phyloP scores from a whole-genome alignment of 1,284 basidiomycete species.

The Vanrija humicola region DNA sequence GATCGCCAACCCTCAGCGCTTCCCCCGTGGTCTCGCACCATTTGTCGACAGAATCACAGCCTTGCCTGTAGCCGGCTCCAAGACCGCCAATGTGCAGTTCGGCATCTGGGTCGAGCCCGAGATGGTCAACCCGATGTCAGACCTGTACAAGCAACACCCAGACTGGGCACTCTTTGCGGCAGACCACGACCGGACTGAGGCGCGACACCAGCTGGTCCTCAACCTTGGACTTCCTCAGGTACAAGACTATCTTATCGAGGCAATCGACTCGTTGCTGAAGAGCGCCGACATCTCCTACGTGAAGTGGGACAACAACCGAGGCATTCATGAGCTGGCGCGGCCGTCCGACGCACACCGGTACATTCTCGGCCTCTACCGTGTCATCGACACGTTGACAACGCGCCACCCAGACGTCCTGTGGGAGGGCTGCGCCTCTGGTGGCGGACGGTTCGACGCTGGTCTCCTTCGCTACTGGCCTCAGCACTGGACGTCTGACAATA shows the following conservation, averaged over 20 bases:
- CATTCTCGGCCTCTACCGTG: slow-evolving; percentile 35
- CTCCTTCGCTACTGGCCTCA: slow-evolving; percentile 33
- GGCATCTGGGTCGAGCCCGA: slow-evolving; percentile 42
- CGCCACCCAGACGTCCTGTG: slow-evolving; percentile 31
- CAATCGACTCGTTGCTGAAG: slow-evolving; percentile 17
- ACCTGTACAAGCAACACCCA: slow-evolving; percentile 32
- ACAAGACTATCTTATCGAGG: slow-evolving; percentile 33
- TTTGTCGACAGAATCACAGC: slow-evolving; percentile 21
- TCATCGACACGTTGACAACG: slow-evolving; percentile 24
- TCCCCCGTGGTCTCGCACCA: slow-evolving; percentile 22
- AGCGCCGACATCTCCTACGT: slow-evolving; percentile 28
- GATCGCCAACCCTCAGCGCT: slow-evolving; percentile 25
- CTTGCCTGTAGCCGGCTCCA: background rate
- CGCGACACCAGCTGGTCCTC: slow-evolving; percentile 33
- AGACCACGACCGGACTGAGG: slow-evolving; percentile 18
- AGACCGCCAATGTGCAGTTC: slow-evolving; percentile 18
- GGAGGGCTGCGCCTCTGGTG: slow-evolving; percentile 38
- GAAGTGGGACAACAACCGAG: slow-evolving; percentile 41
- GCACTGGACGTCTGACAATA: slow-evolving; percentile 36
- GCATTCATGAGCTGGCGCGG: slow-evolving; percentile 32
- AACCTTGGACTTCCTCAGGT: slow-evolving; percentile 24
- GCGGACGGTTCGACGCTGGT: slow-evolving; percentile 35
- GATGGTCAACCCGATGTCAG: slow-evolving; percentile 35
- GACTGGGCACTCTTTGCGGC: slow-evolving; percentile 31
- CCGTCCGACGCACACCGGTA: slow-evolving; percentile 26